Conservation (phyloP, 2,329 filamentous ascomycete species). For the Emericellopsis cladophorae region DNA sequence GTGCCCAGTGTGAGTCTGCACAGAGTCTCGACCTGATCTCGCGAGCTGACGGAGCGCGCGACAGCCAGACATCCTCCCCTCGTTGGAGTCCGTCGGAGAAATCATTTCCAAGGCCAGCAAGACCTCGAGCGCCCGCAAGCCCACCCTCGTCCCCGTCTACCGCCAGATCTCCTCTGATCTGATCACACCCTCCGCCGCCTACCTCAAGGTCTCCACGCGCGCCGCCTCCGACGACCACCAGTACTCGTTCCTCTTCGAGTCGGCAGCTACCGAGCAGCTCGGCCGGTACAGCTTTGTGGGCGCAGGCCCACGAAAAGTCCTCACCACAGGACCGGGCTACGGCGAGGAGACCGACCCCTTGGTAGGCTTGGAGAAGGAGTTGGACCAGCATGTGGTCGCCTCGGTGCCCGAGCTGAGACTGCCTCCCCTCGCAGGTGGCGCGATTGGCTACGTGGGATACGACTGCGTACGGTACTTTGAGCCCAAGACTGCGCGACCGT, state of each 20-base stretch:
- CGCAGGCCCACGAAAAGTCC: constrained; percentile 63
- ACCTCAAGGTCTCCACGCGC: constrained; percentile 76
- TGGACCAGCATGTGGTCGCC: constrained; percentile 67
- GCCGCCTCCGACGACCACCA: constrained; percentile 34
- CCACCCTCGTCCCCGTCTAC: constrained; percentile 72
- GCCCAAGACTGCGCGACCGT: constrained; percentile 79
- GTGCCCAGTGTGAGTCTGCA: constrained; percentile 1
- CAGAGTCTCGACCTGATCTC: too few species aligned
- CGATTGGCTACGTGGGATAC: constrained; percentile 93
- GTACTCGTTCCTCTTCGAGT: constrained; percentile 91
- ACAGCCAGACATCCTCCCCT: constrained; percentile 28
- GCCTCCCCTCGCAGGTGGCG: constrained; percentile 80
- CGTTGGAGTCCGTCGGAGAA: constrained; percentile 31
- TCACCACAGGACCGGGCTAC: constrained; percentile 81
- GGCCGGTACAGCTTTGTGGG: constrained; percentile 94
- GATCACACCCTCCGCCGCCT: constrained; percentile 87
- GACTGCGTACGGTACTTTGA: constrained; percentile 98
- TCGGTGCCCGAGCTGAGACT: constrained; percentile 71
- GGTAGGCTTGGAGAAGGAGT: constrained; percentile 67
- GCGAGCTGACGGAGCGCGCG: background rate
- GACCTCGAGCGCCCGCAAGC: constrained; percentile 10
- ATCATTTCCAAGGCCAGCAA: constrained; percentile 23
- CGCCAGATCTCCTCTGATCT: constrained; percentile 84
- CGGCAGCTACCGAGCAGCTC: constrained; percentile 84
- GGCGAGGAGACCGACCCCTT: constrained; percentile 76